Conservation (phyloP, 257 asterid genomes). For the Lycium ferocissimum region DNA sequence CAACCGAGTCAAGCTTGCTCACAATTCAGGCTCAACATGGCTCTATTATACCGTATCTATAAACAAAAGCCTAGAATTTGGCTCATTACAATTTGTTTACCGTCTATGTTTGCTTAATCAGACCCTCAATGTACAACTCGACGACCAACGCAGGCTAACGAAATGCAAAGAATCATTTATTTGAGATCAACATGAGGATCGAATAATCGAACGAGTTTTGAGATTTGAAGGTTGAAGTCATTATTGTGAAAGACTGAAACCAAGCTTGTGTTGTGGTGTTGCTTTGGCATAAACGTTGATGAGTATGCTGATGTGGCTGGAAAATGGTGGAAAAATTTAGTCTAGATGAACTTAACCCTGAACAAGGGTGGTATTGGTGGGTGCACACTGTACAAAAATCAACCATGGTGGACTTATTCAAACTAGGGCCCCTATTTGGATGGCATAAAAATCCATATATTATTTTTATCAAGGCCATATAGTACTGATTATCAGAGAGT, state of each 20-base stretch:
- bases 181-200: constrained; percentile 1
- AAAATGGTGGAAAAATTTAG: background rate
- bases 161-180: background rate
- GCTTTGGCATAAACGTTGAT: constrained; percentile 6
- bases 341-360: background rate
- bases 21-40: constrained; percentile 9
- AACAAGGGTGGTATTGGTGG: constrained; percentile 14
- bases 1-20: background rate
- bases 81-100: background rate
- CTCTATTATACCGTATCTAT: background rate
- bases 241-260: constrained; percentile 13
- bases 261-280: constrained; percentile 1
- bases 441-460: background rate
- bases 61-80: background rate
- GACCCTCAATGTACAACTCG: background rate
- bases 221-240: constrained; percentile 27
- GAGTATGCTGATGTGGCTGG: background rate
- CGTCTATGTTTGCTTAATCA: background rate
- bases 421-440: constrained; percentile 8
- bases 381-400: background rate
- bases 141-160: background rate
- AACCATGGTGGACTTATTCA: constrained; percentile 17
- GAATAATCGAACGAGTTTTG: constrained; percentile 9
- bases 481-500: background rate
- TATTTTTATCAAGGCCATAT: background rate